These are phyloP conservation scores for Alternaria burnsii DNA, from an alignment of 2,329 filamentous ascomycete species.

Conservation along the genomic window DNA sequence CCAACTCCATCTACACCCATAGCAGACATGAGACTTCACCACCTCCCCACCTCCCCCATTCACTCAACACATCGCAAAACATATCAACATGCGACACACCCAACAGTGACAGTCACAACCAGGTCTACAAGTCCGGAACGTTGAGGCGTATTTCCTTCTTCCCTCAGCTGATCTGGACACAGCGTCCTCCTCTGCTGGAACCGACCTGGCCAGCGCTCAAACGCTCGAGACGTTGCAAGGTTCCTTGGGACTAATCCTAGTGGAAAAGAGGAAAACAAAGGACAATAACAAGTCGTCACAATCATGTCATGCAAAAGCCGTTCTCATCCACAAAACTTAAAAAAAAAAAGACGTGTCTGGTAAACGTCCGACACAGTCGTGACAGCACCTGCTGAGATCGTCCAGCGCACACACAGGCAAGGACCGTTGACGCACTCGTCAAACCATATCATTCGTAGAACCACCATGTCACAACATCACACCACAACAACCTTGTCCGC, in stretches of 20 bases:
- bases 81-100: too few species aligned
- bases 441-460: not conserved
- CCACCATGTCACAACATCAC: not conserved
- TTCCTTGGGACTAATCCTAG: not conserved
- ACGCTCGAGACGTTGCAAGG: not conserved
- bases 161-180: too few species aligned
- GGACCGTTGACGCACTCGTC: too few species aligned
- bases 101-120: too few species aligned
- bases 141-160: too few species aligned
- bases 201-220: not conserved
- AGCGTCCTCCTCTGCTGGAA: too few species aligned
- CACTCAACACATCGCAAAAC: not conserved
- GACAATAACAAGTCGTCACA: not conserved
- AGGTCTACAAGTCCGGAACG: too few species aligned
- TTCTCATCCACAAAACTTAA: not conserved
- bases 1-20: not conserved
- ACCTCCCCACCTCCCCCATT: not conserved
- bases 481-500: not conserved
- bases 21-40: not conserved
- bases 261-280: not conserved
- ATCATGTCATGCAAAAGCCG: not conserved
- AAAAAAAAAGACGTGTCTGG: too few species aligned
- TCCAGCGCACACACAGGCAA: too few species aligned
- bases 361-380: rapidly evolving
- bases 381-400: too few species aligned